These are phyloP conservation scores for Cystobasidium slooffiae DNA, from an alignment of 1,284 basidiomycete species.

Conservation along the genomic window DNA sequence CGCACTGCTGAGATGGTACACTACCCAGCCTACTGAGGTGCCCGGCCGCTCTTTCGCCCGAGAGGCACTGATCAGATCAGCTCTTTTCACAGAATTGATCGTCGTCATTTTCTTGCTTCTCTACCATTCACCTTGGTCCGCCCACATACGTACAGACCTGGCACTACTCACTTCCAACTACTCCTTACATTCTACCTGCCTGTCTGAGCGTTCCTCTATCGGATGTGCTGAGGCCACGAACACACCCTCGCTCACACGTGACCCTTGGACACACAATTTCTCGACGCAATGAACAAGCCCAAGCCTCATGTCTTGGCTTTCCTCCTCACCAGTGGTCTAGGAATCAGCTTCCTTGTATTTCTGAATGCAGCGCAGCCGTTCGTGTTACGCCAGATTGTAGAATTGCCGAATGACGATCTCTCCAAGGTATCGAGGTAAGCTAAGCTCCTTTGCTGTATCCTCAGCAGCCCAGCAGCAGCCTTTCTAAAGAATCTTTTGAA, in stretches of 20 bases:
- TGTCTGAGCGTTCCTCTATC: too few relatives aligned
- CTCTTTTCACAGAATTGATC: too few relatives aligned
- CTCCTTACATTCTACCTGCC: too few relatives aligned
- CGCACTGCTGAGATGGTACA: too few relatives aligned
- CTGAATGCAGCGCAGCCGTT: conserved; percentile 47
- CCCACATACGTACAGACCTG: too few relatives aligned
- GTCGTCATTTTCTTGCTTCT: too few relatives aligned
- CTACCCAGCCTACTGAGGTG: too few relatives aligned
- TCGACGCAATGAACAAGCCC: not conserved
- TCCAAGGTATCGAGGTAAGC: conserved; percentile 39
- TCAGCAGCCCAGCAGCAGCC: not conserved
- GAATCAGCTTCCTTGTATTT: conserved; percentile 48
- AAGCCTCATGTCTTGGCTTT: conserved; percentile 23
- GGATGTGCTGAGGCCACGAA: not conserved
- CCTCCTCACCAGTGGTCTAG: conserved; percentile 34
- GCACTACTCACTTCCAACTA: too few relatives aligned
- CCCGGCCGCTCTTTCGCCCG: too few relatives aligned
- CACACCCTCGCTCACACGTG: not conserved
- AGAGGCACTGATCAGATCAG: too few relatives aligned
- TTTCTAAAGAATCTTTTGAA: not conserved
- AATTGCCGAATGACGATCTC: conserved; percentile 1
- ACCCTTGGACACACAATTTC: not conserved
- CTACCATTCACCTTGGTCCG: too few relatives aligned
- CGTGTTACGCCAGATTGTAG: conserved; percentile 36
- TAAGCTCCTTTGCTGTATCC: not conserved